Conservation (phyloP, 2,329 filamentous ascomycete species). For the Domatiomyces catenatus region DNA sequence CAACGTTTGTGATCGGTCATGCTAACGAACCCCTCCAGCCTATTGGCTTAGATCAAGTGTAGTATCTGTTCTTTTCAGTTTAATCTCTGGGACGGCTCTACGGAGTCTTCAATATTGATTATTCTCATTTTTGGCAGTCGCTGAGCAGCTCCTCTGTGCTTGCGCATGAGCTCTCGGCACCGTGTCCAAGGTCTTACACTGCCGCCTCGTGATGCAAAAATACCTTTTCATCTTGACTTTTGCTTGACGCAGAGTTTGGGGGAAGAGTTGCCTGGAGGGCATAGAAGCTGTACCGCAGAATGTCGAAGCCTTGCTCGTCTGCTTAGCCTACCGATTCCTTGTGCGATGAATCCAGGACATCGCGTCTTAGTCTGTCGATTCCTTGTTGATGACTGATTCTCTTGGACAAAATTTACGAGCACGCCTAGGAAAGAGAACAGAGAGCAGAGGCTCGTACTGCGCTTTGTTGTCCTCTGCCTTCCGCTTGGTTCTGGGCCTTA, state of each 20-base stretch:
- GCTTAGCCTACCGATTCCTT: too few relatives aligned
- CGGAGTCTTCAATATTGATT: constrained; percentile 56
- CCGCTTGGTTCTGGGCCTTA: too few relatives aligned
- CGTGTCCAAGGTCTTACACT: constrained; percentile 67
- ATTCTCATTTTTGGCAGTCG: constrained; percentile 59
- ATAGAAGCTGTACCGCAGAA: too few relatives aligned
- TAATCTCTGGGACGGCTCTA: constrained; percentile 81
- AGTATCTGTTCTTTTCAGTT: constrained; percentile 97
- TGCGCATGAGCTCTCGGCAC: constrained; percentile 47
- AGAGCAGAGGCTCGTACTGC: too few relatives aligned
- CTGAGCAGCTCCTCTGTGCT: constrained; percentile 48
- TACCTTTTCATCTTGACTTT: constrained; percentile 46
- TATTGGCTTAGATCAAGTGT: constrained; percentile 67
- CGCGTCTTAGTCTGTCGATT: too few relatives aligned
- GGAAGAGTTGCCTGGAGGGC: constrained; percentile 33
- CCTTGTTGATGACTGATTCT: too few relatives aligned
- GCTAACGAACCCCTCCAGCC: constrained; percentile 27
- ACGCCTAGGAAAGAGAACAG: too few relatives aligned
- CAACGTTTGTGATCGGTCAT: not conserved
- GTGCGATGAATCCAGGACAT: too few relatives aligned
- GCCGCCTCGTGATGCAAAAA: constrained; percentile 54
- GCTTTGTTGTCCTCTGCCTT: too few relatives aligned
- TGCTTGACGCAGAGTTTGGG: constrained; percentile 39
- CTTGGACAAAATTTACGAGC: too few relatives aligned
- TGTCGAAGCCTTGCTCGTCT: too few relatives aligned